Percentiles rank a stretch among this genome's conserved stretches.
phyloP scores from a whole-genome alignment of 768 basidiomycete species.

The Agaricus bisporus region DNA sequence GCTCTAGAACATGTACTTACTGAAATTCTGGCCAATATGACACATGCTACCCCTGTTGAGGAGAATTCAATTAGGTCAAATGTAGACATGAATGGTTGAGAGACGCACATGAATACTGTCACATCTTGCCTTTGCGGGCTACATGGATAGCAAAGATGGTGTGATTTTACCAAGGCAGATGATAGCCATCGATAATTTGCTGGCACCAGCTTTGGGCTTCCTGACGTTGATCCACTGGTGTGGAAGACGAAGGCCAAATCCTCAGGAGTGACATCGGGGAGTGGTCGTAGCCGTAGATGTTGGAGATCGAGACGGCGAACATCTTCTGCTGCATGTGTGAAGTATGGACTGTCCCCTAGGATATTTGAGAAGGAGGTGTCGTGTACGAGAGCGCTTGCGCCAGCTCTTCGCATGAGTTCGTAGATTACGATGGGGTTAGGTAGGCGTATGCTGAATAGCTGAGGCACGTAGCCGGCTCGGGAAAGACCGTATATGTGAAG shows the following conservation, averaged over 20 bases:
- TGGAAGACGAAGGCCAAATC: slow-evolving; percentile 68
- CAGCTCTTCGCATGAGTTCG: slow-evolving; percentile 59
- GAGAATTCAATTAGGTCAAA: slow-evolving; percentile 28
- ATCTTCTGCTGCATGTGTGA: slow-evolving; percentile 33
- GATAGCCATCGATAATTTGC: slow-evolving; percentile 65
- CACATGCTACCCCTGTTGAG: slow-evolving; percentile 72
- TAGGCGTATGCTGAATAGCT: slow-evolving; percentile 72
- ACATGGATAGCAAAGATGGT: slow-evolving; percentile 41
- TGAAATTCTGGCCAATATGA: slow-evolving; percentile 73
- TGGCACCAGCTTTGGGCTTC: slow-evolving; percentile 73
- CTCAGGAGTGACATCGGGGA: slow-evolving; percentile 28
- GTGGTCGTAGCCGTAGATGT: slow-evolving; percentile 21
- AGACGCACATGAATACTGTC: slow-evolving; percentile 63
- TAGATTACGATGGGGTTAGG: slow-evolving; percentile 67
- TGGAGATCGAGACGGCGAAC: slow-evolving; percentile 16
- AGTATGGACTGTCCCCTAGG: slow-evolving; percentile 41
- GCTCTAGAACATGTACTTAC: slow-evolving; percentile 36
- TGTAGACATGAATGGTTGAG: slow-evolving; percentile 12
- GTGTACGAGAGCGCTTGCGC: slow-evolving; percentile 59
- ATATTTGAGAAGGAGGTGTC: slow-evolving; percentile 49
- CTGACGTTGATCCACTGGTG: slow-evolving; percentile 80
- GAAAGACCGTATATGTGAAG: slow-evolving; percentile 72
- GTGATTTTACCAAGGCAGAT: slow-evolving; percentile 55
- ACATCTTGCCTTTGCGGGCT: slow-evolving; percentile 57
- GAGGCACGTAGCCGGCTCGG: slow-evolving; percentile 72